Evolutionary conservation across 140 eudicot species (phyloP).

Genomic region (Eryngium alpinum): DNA sequence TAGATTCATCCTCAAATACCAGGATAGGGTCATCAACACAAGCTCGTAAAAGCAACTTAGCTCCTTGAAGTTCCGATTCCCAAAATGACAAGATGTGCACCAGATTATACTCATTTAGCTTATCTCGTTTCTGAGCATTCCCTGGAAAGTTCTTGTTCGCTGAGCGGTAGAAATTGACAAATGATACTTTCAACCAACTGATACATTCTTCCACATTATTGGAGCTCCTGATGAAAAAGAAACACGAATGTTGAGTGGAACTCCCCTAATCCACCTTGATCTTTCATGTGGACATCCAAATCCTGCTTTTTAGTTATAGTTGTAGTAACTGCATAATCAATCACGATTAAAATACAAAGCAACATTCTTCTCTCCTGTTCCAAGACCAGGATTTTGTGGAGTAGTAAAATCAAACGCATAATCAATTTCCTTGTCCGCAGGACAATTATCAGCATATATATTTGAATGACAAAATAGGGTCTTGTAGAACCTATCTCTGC

Average conservation of each 20-base stretch:
- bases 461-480: slow-evolving; percentile 38
- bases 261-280: slow-evolving; percentile 27
- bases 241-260: slow-evolving; percentile 20
- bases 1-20: slow-evolving; percentile 92
- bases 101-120: slow-evolving; percentile 58
- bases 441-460: slow-evolving; percentile 45
- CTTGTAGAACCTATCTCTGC: slow-evolving; percentile 62
- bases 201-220: slow-evolving; percentile 58
- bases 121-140: slow-evolving; percentile 55
- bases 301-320: slow-evolving; percentile 34
- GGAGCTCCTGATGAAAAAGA: slow-evolving; percentile 47
- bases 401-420: slow-evolving; percentile 74
- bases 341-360: slow-evolving; percentile 26
- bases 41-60: slow-evolving; percentile 56
- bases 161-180: slow-evolving; percentile 63
- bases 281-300: slow-evolving; percentile 40
- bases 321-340: slow-evolving; percentile 28
- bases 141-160: slow-evolving; percentile 52
- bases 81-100: slow-evolving; percentile 69
- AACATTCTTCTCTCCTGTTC: slow-evolving; percentile 25
- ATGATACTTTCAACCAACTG: slow-evolving; percentile 77
- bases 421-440: slow-evolving; percentile 56
- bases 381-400: slow-evolving; percentile 75
- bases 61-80: slow-evolving; percentile 65
- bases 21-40: slow-evolving; percentile 70